phyloP scores from a whole-genome alignment of 2,329 filamentous ascomycete species.

The Aspergillus quadricinctus region DNA sequence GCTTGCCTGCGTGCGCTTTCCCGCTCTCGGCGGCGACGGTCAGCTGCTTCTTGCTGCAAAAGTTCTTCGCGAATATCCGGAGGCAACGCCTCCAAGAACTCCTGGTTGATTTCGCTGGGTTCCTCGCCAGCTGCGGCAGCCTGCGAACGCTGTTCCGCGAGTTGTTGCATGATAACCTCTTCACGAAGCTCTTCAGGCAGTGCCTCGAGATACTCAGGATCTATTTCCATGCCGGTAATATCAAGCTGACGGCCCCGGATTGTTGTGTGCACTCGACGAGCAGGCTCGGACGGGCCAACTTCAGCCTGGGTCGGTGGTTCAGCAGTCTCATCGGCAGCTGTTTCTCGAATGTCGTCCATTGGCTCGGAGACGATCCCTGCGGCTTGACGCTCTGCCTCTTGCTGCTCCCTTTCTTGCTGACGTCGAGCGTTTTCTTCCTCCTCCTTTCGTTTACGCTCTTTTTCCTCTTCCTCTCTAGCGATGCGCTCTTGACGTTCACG shows the following conservation, averaged over 20 bases:
- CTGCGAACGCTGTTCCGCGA: conserved; percentile 76
- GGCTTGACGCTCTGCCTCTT: conserved; percentile 52
- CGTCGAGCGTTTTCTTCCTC: conserved; percentile 62
- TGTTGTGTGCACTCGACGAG: conserved; percentile 67
- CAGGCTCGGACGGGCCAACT: conserved; percentile 47
- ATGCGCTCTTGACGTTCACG: conserved; percentile 60
- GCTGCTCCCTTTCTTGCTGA: conserved; percentile 60
- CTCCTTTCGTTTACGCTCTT: conserved; percentile 63
- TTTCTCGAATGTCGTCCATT: conserved; percentile 74
- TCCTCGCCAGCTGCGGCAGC: conserved; percentile 68
- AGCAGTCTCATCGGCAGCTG: conserved; percentile 30
- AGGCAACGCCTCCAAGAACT: conserved; percentile 89
- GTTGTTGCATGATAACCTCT: conserved; percentile 88
- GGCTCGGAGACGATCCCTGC: conserved; percentile 44
- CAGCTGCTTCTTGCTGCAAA: conserved; percentile 81
- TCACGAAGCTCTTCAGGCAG: conserved; percentile 95
- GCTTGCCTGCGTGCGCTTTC: conserved; percentile 71
- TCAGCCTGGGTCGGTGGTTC: conserved; percentile 37
- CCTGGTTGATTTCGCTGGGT: conserved; percentile 66
- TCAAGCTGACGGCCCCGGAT: conserved; percentile 85
- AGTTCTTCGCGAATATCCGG: conserved; percentile 87
- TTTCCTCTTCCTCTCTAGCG: conserved; percentile 66
- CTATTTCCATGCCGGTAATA: conserved; percentile 91
- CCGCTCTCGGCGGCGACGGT: conserved; percentile 81
- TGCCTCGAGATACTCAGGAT: conserved; percentile 90